Percentiles rank a stretch among this genome's conserved stretches.
Conservation (phyloP, 768 basidiomycete species). For the Phanerochaete sordida region DNA sequence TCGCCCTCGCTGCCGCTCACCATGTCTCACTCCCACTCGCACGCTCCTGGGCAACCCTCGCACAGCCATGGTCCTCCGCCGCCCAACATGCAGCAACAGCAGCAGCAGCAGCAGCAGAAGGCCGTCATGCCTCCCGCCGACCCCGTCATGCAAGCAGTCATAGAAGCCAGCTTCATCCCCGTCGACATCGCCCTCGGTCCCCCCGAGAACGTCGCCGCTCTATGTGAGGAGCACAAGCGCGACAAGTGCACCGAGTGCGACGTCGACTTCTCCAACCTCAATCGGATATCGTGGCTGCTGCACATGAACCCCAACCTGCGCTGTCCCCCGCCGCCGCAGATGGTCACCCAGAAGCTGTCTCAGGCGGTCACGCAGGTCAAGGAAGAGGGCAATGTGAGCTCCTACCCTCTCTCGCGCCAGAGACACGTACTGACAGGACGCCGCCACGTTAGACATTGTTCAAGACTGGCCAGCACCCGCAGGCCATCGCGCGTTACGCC, state of each 20-base stretch:
- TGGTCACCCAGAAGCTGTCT: slow-evolving; percentile 72
- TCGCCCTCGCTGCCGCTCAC: neutral
- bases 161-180: slow-evolving; percentile 68
- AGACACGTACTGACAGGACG: slow-evolving; percentile 23
- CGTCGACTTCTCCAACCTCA: slow-evolving; percentile 70
- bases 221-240: slow-evolving; percentile 64
- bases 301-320: slow-evolving; percentile 64
- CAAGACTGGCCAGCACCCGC: slow-evolving; percentile 64
- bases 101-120: slow-evolving; percentile 20
- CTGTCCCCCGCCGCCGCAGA: slow-evolving; percentile 78
- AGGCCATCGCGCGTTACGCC: slow-evolving; percentile 78
- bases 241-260: slow-evolving; percentile 75
- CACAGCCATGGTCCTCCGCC: slow-evolving; percentile 45
- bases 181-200: slow-evolving; percentile 52
- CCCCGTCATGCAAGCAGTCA: slow-evolving; percentile 69
- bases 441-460: slow-evolving; percentile 62
- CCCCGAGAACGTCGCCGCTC: slow-evolving; percentile 48
- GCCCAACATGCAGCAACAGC: slow-evolving; percentile 11
- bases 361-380: slow-evolving; percentile 75
- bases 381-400: slow-evolving; percentile 91
- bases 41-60: slow-evolving; percentile 48
- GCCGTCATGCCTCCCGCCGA: slow-evolving; percentile 46
- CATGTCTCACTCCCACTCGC: slow-evolving; percentile 68
- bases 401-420: neutral
- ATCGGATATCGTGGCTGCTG: slow-evolving; percentile 72